Evolutionary conservation across 1,284 basidiomycete species (phyloP).

Genomic region (Ceraceosorus guamensis): DNA sequence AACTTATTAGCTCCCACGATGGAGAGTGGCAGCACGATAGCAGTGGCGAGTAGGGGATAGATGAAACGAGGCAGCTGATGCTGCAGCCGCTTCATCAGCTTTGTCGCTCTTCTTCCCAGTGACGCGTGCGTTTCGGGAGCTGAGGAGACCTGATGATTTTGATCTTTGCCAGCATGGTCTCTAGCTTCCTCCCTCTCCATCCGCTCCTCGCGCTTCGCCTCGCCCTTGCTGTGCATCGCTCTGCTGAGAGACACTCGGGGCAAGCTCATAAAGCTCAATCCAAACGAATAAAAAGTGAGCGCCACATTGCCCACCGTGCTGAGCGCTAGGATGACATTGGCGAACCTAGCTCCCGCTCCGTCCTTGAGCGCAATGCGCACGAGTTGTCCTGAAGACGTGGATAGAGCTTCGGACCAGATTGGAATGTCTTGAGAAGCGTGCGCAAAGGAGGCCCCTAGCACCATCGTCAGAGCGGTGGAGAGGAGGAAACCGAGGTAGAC

Average conservation of each 20-base stretch:
- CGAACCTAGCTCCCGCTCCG: constrained; percentile 52
- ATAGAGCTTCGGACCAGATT: constrained; percentile 50
- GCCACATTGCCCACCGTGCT: constrained; percentile 72
- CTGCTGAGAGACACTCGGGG: too few species aligned
- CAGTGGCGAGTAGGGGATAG: constrained; percentile 72
- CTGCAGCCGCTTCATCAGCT: too few species aligned
- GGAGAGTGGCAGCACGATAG: constrained; percentile 61
- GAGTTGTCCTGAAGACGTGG: constrained; percentile 58
- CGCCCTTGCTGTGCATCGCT: too few species aligned
- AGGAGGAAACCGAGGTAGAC: constrained; percentile 60
- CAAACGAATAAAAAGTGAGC: constrained; percentile 56
- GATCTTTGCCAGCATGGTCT: too few species aligned
- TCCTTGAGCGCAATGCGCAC: constrained; percentile 76
- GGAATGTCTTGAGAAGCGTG: constrained; percentile 57
- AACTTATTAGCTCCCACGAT: constrained; percentile 62
- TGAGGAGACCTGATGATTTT: too few species aligned
- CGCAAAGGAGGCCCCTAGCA: constrained; percentile 55
- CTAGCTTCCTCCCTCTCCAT: too few species aligned
- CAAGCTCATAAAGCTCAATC: constrained; percentile 26
- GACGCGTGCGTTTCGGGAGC: constrained; percentile 56
- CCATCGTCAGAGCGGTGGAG: constrained; percentile 56
- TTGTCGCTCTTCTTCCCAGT: too few species aligned
- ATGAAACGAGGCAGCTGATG: constrained; percentile 76
- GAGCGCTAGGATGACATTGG: constrained; percentile 73
- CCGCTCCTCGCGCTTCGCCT: too few species aligned